Base-by-base conservation (phyloP, 306 rosid species). In the Castanea crenata region DNA sequence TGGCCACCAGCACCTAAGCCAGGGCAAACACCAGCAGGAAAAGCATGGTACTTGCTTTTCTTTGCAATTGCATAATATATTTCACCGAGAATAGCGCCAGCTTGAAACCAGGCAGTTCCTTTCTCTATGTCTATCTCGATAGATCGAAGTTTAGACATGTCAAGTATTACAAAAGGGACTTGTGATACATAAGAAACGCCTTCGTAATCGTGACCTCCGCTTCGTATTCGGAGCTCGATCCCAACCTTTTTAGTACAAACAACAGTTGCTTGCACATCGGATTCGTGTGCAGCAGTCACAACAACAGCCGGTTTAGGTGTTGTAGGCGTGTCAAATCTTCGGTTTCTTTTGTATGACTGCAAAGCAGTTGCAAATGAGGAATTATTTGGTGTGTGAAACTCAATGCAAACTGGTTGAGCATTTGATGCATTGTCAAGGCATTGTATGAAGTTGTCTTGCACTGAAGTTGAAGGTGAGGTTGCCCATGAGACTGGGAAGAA, bases 171-270 rank as follows among this genome's bases (percentile, higher is more conserved):
- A 75, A 91, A 90, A 55, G 97, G 91, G 0, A 67, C 84, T 59
- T 77, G 74, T 3, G 97, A 93, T 14, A 85, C 94, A 51, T 87
- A 93, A 0, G 98, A 93, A 10, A 90, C 82, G 51, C 93, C 98
- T 76, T 93, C 98, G 19, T 90, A 93, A 68, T 91, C 97, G 74
- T 93, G 98, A 25, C 95, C 98, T 58, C 91, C 98, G 51, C 97
- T 91, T 6, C 97, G 82, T 4, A 91, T 76, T 61, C 93, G 71
- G 21, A 93, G 74, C 25, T 90, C 95, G 54, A 87, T 74, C 11
- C 84, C 78, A 49, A 90, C 85, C 81, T 87, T 74, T 84, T 83
- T 88, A 18, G 93, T 72, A 77, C 98, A 93, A 13, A 75, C 79
- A n/a, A 93, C 92, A 15, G 93, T 84, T 2, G 88, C 86, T 68